These are phyloP conservation scores for Cryphonectria nitschkei DNA, from an alignment of 2,329 filamentous ascomycete genomes.

Conservation along the genomic window DNA sequence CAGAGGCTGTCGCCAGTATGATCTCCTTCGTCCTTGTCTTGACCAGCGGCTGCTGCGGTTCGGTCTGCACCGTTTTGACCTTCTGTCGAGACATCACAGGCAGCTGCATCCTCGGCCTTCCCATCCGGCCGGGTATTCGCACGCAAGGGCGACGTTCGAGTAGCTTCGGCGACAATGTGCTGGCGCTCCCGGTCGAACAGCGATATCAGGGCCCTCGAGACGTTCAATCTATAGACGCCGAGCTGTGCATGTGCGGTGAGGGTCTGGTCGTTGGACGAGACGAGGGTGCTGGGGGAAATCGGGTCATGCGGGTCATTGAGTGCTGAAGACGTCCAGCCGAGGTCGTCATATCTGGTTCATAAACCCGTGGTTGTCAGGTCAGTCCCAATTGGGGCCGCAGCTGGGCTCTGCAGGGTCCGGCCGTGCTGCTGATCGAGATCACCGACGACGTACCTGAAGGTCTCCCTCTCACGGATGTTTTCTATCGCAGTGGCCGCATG, in stretches of 20 bases:
- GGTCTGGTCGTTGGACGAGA: slow-evolving; percentile 39
- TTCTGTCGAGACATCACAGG: not conserved
- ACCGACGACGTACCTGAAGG: slow-evolving; percentile 32
- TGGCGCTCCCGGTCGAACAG: slow-evolving; percentile 54
- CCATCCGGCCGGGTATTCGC: not conserved
- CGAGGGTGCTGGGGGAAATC: slow-evolving; percentile 28
- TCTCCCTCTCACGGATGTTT: slow-evolving; percentile 33
- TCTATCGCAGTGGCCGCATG: slow-evolving; percentile 14
- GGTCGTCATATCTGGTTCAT: slow-evolving; percentile 30
- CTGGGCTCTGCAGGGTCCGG: slow-evolving; percentile 5
- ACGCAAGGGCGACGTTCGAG: slow-evolving; percentile 40
- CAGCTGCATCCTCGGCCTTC: not conserved
- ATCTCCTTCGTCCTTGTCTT: not conserved
- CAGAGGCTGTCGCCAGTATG: slow-evolving; percentile 29
- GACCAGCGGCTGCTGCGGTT: not conserved
- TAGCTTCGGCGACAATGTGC: slow-evolving; percentile 56
- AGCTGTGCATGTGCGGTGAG: slow-evolving; percentile 57
- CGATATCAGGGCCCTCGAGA: slow-evolving; percentile 50
- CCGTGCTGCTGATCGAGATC: not conserved
- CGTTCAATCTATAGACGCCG: slow-evolving; percentile 47
- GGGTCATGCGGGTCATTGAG: slow-evolving; percentile 19
- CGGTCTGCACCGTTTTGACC: not conserved
- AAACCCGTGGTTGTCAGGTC: slow-evolving; percentile 12
- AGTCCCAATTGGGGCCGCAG: not conserved
- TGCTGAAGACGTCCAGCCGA: slow-evolving; percentile 30